Percentiles rank a stretch among this genome's conserved stretches.
phyloP scores from a whole-genome alignment of 2,329 filamentous ascomycete species.

The Biscogniauxia sp. region DNA sequence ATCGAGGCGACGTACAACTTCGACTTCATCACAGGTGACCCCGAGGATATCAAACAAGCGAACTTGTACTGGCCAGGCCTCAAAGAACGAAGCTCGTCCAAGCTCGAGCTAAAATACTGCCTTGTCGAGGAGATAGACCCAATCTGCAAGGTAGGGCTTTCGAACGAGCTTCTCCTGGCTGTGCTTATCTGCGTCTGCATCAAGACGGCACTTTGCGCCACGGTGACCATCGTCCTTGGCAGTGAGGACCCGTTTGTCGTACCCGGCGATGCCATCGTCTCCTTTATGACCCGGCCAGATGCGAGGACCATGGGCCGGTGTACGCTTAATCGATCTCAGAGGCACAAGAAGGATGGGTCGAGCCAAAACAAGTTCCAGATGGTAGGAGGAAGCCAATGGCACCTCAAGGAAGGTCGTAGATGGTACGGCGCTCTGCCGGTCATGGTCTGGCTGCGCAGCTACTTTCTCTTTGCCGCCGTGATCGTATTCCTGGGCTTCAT shows the following conservation, averaged over 20 bases:
- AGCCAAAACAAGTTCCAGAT: background rate
- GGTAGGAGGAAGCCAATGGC: background rate
- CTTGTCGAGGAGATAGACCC: background rate
- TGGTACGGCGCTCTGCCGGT: background rate
- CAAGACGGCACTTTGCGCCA: background rate
- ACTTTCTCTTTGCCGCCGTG: background rate
- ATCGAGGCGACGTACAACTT: background rate
- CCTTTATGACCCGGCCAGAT: conserved; percentile 2
- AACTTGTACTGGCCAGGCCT: conserved; percentile 1
- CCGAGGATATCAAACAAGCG: background rate
- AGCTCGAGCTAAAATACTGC: conserved; percentile 1
- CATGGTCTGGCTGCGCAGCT: background rate
- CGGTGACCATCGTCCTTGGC: background rate
- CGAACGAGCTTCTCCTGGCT: background rate
- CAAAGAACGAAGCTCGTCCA: background rate
- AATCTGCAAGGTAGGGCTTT: conserved; percentile 1
- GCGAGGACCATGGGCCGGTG: background rate
- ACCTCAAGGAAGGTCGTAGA: background rate
- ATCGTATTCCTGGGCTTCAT: background rate
- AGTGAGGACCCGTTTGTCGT: background rate
- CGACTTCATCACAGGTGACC: background rate
- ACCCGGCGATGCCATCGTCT: conserved; percentile 4
- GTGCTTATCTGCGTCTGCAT: background rate
- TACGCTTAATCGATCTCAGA: background rate
- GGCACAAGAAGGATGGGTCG: background rate